These are phyloP conservation scores for Nepenthes alata DNA, from an alignment of 179 eudicot species.

Conservation along the genomic window DNA sequence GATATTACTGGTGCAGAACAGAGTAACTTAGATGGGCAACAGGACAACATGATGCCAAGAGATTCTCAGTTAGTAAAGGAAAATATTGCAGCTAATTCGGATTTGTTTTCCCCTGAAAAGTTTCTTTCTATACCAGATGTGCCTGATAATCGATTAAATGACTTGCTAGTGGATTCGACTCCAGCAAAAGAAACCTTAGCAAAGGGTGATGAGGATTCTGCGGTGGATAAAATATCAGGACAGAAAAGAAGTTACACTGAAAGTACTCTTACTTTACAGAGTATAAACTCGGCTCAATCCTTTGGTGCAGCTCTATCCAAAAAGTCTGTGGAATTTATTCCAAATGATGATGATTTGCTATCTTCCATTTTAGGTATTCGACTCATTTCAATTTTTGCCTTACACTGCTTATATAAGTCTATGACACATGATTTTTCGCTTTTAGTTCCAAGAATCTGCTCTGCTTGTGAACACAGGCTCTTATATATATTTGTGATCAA, in stretches of 20 bases:
- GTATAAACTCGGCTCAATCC: conserved; percentile 63
- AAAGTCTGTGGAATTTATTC: conserved; percentile 49
- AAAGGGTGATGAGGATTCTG: background rate
- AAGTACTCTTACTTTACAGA: conserved; percentile 73
- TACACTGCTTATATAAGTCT: background rate
- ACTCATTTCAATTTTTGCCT: background rate
- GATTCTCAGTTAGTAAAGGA: conserved; percentile 20
- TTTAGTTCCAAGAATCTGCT: background rate
- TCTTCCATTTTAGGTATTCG: conserved; percentile 82
- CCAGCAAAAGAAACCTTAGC: conserved; percentile 23
- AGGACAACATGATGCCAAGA: conserved; percentile 13
- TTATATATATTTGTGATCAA: background rate
- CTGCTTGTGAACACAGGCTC: background rate
- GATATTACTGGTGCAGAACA: conserved; percentile 9
- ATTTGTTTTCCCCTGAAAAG: conserved; percentile 51
- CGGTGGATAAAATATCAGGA: conserved; percentile 30
- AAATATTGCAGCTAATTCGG: conserved; percentile 16
- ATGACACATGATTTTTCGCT: too few species aligned
- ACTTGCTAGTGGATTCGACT: conserved; percentile 36
- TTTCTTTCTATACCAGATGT: conserved; percentile 35
- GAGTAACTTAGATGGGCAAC: conserved; percentile 8
- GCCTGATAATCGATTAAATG: conserved; percentile 15
- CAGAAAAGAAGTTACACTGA: conserved; percentile 84
- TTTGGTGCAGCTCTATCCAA: conserved; percentile 45
- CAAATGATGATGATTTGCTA: conserved; percentile 81